phyloP scores from a whole-genome alignment of 2,329 filamentous ascomycete species.

The Diplodia intermedia region DNA sequence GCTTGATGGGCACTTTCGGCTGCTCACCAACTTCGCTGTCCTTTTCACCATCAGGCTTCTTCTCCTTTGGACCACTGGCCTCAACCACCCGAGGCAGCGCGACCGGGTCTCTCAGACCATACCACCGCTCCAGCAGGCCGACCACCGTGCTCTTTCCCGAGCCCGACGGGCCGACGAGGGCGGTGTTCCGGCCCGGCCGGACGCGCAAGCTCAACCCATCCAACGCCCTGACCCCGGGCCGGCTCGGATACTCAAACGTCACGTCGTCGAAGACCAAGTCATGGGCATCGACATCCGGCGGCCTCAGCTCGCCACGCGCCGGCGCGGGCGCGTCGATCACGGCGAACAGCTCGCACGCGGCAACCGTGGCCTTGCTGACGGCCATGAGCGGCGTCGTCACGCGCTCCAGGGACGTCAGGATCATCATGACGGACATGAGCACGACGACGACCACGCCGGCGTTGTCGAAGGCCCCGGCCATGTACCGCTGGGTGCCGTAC shows the following conservation, averaged over 20 bases:
- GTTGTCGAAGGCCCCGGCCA: constrained; percentile 41
- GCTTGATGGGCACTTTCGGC: neutral
- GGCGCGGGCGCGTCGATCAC: constrained; percentile 46
- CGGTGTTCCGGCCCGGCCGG: constrained; percentile 71
- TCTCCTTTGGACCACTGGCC: constrained; percentile 66
- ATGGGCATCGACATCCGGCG: constrained; percentile 42
- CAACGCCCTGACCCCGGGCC: constrained; percentile 69
- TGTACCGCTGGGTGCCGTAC: constrained; percentile 48
- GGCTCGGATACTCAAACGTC: constrained; percentile 50
- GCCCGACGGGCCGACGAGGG: constrained; percentile 90
- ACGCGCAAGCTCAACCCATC: constrained; percentile 62
- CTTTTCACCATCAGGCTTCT: neutral
- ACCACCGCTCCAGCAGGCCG: constrained; percentile 91
- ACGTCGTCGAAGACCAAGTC: constrained; percentile 35
- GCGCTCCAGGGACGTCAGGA: constrained; percentile 44
- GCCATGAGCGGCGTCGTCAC: constrained; percentile 44
- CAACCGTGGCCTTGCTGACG: constrained; percentile 45
- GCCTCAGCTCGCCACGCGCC: constrained; percentile 43
- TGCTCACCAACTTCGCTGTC: neutral
- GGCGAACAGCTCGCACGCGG: constrained; percentile 46
- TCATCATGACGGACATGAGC: constrained; percentile 50
- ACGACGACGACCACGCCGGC: constrained; percentile 48
- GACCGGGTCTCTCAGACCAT: constrained; percentile 51
- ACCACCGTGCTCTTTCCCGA: constrained; percentile 96
- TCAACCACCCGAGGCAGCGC: constrained; percentile 1